phyloP scores from a whole-genome alignment of 106 monocot species.

The Acanthochlamys bracteata region DNA sequence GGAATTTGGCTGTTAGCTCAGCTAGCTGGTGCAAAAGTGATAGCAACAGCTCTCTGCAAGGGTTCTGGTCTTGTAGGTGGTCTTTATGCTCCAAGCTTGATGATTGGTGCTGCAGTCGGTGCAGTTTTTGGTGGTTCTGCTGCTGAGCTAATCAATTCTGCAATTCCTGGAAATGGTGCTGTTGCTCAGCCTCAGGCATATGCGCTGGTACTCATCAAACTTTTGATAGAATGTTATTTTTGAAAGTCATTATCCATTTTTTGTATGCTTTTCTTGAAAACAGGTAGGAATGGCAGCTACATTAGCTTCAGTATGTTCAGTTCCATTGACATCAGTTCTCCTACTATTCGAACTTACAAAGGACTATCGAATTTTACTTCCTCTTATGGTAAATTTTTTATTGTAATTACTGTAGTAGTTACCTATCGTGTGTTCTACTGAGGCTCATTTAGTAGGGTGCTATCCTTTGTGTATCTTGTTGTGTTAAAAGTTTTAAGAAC shows the following conservation, averaged over 20 bases:
- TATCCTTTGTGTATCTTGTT: not conserved
- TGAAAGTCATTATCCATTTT: not conserved
- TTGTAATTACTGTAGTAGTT: not conserved
- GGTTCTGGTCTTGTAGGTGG: slow-evolving; percentile 99
- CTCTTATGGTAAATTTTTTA: slow-evolving; percentile 61
- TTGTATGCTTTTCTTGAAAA: slow-evolving; percentile 3
- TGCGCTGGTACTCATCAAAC: slow-evolving; percentile 61
- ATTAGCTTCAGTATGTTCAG: slow-evolving; percentile 97
- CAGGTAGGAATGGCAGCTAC: slow-evolving; percentile 99
- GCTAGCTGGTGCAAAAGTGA: slow-evolving; percentile 84
- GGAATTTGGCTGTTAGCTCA: slow-evolving; percentile 99
- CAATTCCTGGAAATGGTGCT: slow-evolving; percentile 92
- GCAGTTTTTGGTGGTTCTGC: slow-evolving; percentile 99
- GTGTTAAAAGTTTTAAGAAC: no score
- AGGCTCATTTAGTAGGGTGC: not conserved
- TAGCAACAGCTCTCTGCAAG: slow-evolving; percentile 97
- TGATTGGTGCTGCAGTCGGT: slow-evolving; percentile 99
- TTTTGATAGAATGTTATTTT: not conserved
- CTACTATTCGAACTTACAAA: slow-evolving; percentile 98
- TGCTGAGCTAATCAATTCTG: slow-evolving; percentile 87
- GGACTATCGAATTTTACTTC: slow-evolving; percentile 96
- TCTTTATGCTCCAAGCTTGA: slow-evolving; percentile 98
- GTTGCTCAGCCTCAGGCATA: slow-evolving; percentile 99
- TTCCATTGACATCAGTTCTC: slow-evolving; percentile 94
- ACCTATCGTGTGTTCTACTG: not conserved